Conservation (phyloP, 2,329 filamentous ascomycete genomes). For the Hymenoscyphus albidus region DNA sequence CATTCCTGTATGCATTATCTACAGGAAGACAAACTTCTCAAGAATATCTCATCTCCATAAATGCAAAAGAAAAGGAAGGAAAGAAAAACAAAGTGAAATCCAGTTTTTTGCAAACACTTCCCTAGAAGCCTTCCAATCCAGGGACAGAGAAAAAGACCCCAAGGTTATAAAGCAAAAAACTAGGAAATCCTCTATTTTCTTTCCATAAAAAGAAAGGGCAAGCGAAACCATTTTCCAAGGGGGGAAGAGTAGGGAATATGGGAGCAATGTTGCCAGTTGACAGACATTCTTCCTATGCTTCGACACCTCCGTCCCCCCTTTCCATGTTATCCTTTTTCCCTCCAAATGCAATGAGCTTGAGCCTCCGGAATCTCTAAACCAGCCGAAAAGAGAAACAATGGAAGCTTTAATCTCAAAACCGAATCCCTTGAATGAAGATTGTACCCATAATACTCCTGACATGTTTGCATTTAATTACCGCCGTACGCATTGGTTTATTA, state of each 20-base stretch:
- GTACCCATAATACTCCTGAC: constrained; percentile 15
- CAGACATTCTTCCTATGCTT: neutral
- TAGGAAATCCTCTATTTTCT: constrained; percentile 4
- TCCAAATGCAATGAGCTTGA: constrained; percentile 16
- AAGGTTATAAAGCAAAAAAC: neutral
- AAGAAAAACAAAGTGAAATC: neutral
- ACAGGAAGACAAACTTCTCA: constrained; percentile 19
- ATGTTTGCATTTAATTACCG: constrained; percentile 6
- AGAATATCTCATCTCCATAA: constrained; percentile 21
- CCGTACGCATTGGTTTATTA: neutral
- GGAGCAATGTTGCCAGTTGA: neutral
- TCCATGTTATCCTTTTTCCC: neutral
- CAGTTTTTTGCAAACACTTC: constrained; percentile 10
- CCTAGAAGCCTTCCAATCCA: constrained; percentile 9
- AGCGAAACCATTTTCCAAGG: neutral
- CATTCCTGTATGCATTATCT: constrained; percentile 23
- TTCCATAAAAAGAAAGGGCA: neutral
- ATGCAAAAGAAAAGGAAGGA: constrained; percentile 9
- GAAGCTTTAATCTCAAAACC: constrained; percentile 12
- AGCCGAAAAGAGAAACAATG: constrained; percentile 16
- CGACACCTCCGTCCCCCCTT: neutral
- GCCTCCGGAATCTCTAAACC: constrained; percentile 20
- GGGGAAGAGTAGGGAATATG: neutral
- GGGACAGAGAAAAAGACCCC: constrained; percentile 5
- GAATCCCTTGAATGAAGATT: neutral